Conservation (phyloP, 1,284 basidiomycete species). For the Apiotrichum gracile region DNA sequence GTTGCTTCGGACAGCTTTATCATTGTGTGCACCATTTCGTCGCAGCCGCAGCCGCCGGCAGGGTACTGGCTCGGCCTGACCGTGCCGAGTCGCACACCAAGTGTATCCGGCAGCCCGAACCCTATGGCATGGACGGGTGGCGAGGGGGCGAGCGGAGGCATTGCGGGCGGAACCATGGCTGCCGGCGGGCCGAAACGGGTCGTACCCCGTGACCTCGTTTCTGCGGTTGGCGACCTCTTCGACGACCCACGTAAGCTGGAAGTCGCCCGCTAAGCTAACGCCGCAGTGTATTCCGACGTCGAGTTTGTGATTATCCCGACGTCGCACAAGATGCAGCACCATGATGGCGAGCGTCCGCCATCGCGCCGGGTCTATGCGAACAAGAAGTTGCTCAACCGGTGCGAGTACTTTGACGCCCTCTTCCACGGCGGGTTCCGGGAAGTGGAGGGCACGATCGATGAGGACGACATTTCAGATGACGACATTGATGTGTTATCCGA, state of each 20-base stretch:
- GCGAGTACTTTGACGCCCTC: slow-evolving; percentile 63
- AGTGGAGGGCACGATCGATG: slow-evolving; percentile 25
- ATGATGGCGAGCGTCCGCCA: slow-evolving; percentile 1
- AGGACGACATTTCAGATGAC: slow-evolving; percentile 31
- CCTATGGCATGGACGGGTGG: slow-evolving; percentile 28
- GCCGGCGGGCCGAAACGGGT: slow-evolving; percentile 37
- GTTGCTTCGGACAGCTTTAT: slow-evolving; percentile 59
- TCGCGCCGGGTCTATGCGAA: slow-evolving; percentile 52
- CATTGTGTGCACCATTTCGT: slow-evolving; percentile 71
- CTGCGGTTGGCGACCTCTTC: slow-evolving; percentile 64
- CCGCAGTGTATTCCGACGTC: slow-evolving; percentile 66
- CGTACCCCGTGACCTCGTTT: slow-evolving; percentile 38
- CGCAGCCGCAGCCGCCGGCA: slow-evolving; percentile 58
- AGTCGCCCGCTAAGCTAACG: not conserved
- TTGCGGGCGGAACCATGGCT: slow-evolving; percentile 38
- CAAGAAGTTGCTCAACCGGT: slow-evolving; percentile 60
- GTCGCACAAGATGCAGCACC: not conserved
- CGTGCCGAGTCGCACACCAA: slow-evolving; percentile 11
- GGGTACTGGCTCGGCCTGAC: slow-evolving; percentile 42
- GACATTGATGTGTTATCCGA: slow-evolving; percentile 36
- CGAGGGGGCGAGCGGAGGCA: slow-evolving; percentile 36
- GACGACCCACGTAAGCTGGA: slow-evolving; percentile 56
- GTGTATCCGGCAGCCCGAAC: slow-evolving; percentile 4
- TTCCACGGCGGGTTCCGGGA: slow-evolving; percentile 43
- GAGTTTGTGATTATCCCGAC: slow-evolving; percentile 62